These are phyloP conservation scores for Paramecium biaurelia DNA, from an alignment of 73 alveolate genomes.

Conservation along the genomic window DNA sequence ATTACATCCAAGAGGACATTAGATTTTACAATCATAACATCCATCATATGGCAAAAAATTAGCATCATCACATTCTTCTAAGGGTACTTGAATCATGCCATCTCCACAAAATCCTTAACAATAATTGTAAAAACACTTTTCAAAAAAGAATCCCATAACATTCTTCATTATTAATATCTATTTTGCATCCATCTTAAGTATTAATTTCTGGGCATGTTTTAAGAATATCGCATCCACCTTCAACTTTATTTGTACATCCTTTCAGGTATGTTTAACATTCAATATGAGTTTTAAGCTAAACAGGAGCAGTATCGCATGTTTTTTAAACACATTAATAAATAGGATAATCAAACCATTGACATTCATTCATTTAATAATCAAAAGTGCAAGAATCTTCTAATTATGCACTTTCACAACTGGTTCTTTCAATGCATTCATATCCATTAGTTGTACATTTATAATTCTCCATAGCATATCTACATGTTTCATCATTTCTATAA, in stretches of 20 bases:
- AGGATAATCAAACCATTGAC: not conserved
- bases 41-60: not conserved
- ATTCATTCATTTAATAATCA: not conserved
- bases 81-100: not conserved
- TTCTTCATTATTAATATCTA: not conserved
- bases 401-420: not conserved
- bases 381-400: not conserved
- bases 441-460: slow-evolving; percentile 9
- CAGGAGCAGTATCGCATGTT: not conserved
- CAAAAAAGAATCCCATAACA: not conserved
- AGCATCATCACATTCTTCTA: not conserved
- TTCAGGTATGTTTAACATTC: not conserved
- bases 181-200: not conserved
- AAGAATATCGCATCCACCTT: not conserved
- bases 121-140: not conserved
- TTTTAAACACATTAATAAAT: not conserved
- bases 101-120: not conserved
- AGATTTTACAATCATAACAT: not conserved
- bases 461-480: slow-evolving; percentile 1
- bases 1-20: not conserved
- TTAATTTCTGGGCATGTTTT: not conserved
- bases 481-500: not conserved
- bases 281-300: not conserved
- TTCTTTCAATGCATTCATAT: not conserved
- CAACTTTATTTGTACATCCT: not conserved